A percentile compares a stretch with the other conserved stretches of the same genome.
Evolutionary conservation across 148 eudicot genomes (phyloP).

Genomic region (Nepenthes gracilis): DNA sequence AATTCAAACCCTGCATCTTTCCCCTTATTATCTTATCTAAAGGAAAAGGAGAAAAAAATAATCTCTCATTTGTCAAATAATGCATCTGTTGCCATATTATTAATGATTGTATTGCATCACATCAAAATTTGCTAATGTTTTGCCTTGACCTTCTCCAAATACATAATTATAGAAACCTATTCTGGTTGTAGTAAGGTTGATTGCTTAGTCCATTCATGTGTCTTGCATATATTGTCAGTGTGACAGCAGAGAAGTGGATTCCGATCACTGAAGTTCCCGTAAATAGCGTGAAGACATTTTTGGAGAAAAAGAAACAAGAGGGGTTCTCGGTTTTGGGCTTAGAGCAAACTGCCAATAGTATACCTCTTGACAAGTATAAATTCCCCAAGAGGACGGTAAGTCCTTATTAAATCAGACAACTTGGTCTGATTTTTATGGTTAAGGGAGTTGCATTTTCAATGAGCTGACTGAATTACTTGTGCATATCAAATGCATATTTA

Average conservation of each 20-base stretch:
- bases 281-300: constrained; percentile 50
- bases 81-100: no score
- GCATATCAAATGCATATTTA: no score
- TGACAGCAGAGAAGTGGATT: constrained; percentile 98
- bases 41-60: no score
- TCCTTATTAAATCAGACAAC: not conserved
- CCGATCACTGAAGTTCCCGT: constrained; percentile 84
- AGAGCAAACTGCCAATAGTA: constrained; percentile 97
- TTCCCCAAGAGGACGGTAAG: constrained; percentile 75
- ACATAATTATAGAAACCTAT: no score
- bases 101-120: no score
- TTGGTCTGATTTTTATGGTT: not conserved
- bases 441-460: not conserved
- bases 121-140: no score
- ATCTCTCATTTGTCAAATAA: no score
- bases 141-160: no score
- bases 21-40: no score
- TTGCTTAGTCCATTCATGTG: not conserved
- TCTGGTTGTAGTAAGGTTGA: not conserved
- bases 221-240: constrained; percentile 35
- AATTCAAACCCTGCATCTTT: no score
- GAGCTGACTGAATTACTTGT: not conserved
- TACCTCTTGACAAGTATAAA: constrained; percentile 60
- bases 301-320: constrained; percentile 80
- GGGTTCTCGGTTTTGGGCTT: constrained; percentile 82